Conservation (phyloP, 768 basidiomycete species). For the Mycena rosella region DNA sequence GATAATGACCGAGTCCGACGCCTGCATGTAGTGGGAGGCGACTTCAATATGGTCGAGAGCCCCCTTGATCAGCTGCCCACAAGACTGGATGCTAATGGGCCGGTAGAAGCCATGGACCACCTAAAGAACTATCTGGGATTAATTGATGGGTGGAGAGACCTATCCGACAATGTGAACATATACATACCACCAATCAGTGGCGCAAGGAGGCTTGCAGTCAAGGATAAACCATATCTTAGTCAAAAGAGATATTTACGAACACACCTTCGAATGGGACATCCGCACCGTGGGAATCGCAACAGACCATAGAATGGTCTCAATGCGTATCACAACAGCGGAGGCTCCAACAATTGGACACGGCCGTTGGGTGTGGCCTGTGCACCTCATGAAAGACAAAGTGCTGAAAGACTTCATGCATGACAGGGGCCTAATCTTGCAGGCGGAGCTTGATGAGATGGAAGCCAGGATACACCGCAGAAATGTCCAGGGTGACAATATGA, state of each 20-base stretch:
- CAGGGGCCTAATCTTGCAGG: neutral
- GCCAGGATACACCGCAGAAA: too few relatives aligned
- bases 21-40: neutral
- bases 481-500: neutral
- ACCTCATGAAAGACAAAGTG: neutral
- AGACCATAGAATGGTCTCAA: neutral
- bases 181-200: too few relatives aligned
- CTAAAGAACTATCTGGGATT: neutral
- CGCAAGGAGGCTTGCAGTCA: neutral
- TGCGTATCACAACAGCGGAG: neutral
- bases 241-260: neutral
- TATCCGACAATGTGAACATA: too few relatives aligned
- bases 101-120: neutral
- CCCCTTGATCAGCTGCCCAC: neutral
- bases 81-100: neutral
- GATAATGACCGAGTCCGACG: neutral
- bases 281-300: neutral
- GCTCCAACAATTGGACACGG: neutral
- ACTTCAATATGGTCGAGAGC: too few relatives aligned
- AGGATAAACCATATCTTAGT: neutral
- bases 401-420: neutral
- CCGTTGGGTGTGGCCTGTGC: neutral
- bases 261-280: conserved; percentile 1
- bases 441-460: neutral
- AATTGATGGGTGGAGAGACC: conserved; percentile 2